phyloP scores from a whole-genome alignment of 1,139 yeast genomes.

The Spathaspora sp. region DNA sequence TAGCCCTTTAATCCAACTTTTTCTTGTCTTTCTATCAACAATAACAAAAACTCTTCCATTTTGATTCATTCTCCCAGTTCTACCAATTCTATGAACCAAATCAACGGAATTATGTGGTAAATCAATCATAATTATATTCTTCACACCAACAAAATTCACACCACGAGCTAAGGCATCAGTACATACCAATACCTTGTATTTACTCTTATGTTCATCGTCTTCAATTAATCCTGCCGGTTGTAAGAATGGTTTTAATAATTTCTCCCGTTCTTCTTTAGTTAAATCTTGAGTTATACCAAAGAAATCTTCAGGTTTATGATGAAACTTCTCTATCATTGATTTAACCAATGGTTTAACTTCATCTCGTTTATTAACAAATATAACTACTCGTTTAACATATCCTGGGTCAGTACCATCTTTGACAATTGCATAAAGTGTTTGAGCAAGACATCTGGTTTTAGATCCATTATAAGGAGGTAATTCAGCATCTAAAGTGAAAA shows the following conservation, averaged over 20 bases:
- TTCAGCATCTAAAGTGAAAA: constrained; percentile 73
- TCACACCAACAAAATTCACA: constrained; percentile 76
- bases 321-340: constrained; percentile 50
- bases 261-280: constrained; percentile 54
- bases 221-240: constrained; percentile 50
- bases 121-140: constrained; percentile 82
- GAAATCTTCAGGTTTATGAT: constrained; percentile 48
- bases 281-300: constrained; percentile 68
- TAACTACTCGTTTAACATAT: constrained; percentile 73
- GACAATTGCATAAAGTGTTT: constrained; percentile 81
- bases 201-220: constrained; percentile 25
- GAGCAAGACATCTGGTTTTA: constrained; percentile 80
- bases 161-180: constrained; percentile 93
- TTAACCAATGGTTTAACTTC: constrained; percentile 61
- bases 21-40: constrained; percentile 59
- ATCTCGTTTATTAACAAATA: constrained; percentile 78
- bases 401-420: constrained; percentile 83
- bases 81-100: constrained; percentile 85
- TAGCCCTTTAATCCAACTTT: constrained; percentile 82
- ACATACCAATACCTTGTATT: constrained; percentile 69
- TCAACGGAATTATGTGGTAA: constrained; percentile 85
- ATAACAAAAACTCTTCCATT: constrained; percentile 84
- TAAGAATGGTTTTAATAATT: constrained; percentile 60
- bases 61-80: constrained; percentile 92
- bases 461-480: constrained; percentile 80